These are phyloP conservation scores for Fusarium begoniae DNA, from an alignment of 2,329 filamentous ascomycete species.

Conservation along the genomic window DNA sequence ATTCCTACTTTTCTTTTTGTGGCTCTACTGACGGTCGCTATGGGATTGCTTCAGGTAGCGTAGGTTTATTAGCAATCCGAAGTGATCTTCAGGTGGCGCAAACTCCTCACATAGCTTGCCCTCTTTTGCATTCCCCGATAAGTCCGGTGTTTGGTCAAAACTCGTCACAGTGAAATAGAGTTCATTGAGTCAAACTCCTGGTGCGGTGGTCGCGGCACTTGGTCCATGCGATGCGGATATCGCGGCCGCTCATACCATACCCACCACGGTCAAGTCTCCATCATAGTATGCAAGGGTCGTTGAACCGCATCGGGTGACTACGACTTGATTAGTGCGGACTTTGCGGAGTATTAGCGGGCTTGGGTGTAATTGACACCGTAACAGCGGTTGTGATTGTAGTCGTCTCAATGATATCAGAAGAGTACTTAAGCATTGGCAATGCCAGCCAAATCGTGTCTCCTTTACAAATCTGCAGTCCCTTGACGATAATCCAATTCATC, in stretches of 20 bases:
- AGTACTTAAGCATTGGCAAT: too few relatives aligned
- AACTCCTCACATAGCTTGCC: too few relatives aligned
- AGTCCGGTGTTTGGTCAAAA: neutral
- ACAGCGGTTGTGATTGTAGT: rapidly evolving
- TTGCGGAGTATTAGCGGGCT: neutral
- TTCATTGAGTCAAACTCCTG: too few relatives aligned
- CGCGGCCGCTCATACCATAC: neutral
- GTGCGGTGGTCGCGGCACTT: too few relatives aligned
- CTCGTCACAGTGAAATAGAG: rapidly evolving
- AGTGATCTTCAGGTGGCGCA: too few relatives aligned
- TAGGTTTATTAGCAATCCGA: rapidly evolving
- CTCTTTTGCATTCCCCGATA: neutral
- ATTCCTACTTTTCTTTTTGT: neutral
- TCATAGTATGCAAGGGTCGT: neutral
- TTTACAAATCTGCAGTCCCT: too few relatives aligned
- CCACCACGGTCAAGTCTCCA: neutral
- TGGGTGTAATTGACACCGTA: rapidly evolving
- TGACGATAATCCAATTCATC: too few relatives aligned
- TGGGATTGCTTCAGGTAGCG: neutral
- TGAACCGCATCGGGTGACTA: rapidly evolving
- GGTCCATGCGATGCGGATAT: neutral
- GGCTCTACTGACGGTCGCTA: neutral
- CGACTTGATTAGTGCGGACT: neutral
- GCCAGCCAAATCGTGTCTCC: too few relatives aligned
- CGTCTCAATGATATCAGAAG: too few relatives aligned